A percentile compares a stretch with the other conserved stretches of the same genome.
Evolutionary conservation across 768 basidiomycete genomes (phyloP).

Genomic region (Tricholoma bakamatsutake): DNA sequence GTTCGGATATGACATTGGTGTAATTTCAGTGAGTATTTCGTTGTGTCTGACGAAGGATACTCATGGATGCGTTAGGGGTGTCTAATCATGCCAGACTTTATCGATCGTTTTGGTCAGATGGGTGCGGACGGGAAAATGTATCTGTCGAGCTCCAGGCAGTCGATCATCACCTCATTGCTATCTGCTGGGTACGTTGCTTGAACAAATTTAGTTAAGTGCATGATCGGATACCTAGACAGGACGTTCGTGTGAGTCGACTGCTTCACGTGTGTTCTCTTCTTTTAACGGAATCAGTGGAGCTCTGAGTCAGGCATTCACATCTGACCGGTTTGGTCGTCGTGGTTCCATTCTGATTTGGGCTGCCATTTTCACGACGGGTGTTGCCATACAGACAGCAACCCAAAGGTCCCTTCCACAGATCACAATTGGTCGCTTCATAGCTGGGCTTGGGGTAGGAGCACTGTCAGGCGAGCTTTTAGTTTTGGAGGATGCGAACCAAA

Average conservation of each 20-base stretch:
- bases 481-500: not conserved
- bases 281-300: conserved; percentile 36
- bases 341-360: conserved; percentile 77
- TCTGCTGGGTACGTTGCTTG: conserved; percentile 57
- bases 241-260: conserved; percentile 42
- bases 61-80: conserved; percentile 45
- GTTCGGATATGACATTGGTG: conserved; percentile 74
- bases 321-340: conserved; percentile 65
- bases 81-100: conserved; percentile 75
- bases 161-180: conserved; percentile 72
- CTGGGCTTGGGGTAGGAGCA: conserved; percentile 74
- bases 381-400: conserved; percentile 66
- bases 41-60: not conserved
- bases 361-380: conserved; percentile 63
- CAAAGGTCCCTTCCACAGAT: conserved; percentile 56
- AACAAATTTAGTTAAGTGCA: not conserved
- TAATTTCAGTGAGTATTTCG: conserved; percentile 51
- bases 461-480: conserved; percentile 47
- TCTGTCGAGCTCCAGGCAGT: conserved; percentile 59
- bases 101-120: conserved; percentile 57
- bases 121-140: conserved; percentile 39
- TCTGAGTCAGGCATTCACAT: conserved; percentile 65
- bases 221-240: conserved; percentile 19
- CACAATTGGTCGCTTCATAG: conserved; percentile 66
- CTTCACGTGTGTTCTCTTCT: conserved; percentile 6